A percentile compares a stretch with the other conserved stretches of the same genome.
phyloP scores from a whole-genome alignment of 129 eudicot species.

The Centrapalus pauciflorus region DNA sequence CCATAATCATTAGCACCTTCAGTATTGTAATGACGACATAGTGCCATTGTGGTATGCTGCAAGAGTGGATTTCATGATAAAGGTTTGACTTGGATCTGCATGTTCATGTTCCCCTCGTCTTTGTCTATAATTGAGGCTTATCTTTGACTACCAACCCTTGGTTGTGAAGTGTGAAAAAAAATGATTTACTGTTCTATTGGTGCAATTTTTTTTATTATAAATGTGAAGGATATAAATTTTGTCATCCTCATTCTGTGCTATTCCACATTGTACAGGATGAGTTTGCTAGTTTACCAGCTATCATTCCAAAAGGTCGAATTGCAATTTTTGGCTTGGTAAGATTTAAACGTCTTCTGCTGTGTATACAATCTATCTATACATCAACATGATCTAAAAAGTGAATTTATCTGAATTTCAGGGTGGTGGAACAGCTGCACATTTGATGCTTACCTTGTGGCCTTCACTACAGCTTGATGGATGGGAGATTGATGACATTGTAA shows the following conservation, averaged over 20 bases:
- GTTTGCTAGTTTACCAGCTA: constrained; percentile 69
- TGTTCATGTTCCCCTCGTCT: neutral
- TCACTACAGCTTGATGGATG: constrained; percentile 77
- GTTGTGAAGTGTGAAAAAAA: neutral
- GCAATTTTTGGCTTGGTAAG: constrained; percentile 89
- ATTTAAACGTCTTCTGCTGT: neutral
- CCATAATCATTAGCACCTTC: neutral
- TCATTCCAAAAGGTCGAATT: constrained; percentile 78
- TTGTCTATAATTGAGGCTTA: neutral
- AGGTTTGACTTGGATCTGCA: neutral
- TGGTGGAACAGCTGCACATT: constrained; percentile 86
- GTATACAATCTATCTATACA: neutral
- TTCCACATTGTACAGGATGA: constrained; percentile 55
- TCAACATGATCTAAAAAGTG: neutral
- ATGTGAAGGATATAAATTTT: neutral
- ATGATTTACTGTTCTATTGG: neutral
- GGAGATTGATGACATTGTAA: constrained; percentile 91
- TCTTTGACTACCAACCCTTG: neutral
- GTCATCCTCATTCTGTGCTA: neutral
- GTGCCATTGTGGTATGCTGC: neutral
- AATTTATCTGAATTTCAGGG: constrained; percentile 45
- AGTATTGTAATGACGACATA: neutral
- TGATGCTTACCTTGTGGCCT: constrained; percentile 87
- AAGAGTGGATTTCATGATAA: no score
- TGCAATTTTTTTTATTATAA: neutral